A percentile compares a stretch with the other conserved stretches of the same genome.
These are phyloP conservation scores for Puccinia triticina DNA, from an alignment of 1,284 basidiomycete genomes.

Conservation along the genomic window DNA sequence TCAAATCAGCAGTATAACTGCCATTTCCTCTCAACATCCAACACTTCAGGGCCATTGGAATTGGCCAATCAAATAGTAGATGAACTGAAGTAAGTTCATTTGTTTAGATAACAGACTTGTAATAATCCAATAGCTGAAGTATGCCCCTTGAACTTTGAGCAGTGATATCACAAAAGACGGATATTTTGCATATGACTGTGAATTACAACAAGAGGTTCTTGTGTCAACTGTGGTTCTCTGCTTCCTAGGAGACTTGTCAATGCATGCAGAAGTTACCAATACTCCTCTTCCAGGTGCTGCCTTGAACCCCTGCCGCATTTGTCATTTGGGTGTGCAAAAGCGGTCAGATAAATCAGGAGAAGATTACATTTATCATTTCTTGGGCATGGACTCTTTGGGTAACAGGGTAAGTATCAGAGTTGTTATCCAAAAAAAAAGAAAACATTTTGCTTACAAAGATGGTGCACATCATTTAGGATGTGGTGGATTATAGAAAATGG, in stretches of 20 bases:
- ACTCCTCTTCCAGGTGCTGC: not conserved
- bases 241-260: not conserved
- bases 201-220: not conserved
- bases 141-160: too few relatives aligned
- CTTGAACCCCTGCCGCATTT: not conserved
- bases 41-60: conserved; percentile 60
- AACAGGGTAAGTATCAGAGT: too few relatives aligned
- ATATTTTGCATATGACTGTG: not conserved
- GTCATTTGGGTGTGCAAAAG: not conserved
- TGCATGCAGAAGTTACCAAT: conserved; percentile 7
- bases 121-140: too few relatives aligned
- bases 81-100: conserved; percentile 57
- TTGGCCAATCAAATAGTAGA: conserved; percentile 62
- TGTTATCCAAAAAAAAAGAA: too few relatives aligned
- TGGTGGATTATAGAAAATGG: too few relatives aligned
- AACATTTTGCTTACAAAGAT: too few relatives aligned
- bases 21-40: conserved; percentile 17
- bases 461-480: too few relatives aligned
- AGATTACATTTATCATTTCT: not conserved
- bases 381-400: not conserved
- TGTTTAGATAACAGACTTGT: too few relatives aligned
- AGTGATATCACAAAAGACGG: not conserved
- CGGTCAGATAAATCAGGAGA: not conserved
- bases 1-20: conserved; percentile 15
- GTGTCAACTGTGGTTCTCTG: not conserved